Percentiles rank a stretch among this genome's conserved stretches.
Evolutionary conservation across 2,329 filamentous ascomycete species (phyloP).

Genomic region (Ophiosphaerella narmari): DNA sequence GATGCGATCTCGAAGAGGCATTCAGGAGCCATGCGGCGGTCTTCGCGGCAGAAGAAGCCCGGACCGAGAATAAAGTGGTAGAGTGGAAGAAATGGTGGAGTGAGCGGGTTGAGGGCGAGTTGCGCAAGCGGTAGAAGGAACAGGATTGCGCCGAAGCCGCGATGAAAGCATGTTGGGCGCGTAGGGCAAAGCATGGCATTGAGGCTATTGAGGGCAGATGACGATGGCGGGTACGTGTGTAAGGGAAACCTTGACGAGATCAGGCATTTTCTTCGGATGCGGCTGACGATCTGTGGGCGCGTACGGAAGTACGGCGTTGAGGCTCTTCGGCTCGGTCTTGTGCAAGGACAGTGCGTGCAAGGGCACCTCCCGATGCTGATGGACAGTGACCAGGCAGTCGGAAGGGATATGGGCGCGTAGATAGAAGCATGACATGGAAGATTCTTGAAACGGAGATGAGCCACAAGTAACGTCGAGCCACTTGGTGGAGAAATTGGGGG

Average conservation of each 20-base stretch:
- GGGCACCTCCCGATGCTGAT: slow-evolving; percentile 7
- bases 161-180: neutral
- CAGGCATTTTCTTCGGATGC: neutral
- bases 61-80: slow-evolving; percentile 70
- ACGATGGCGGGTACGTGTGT: slow-evolving; percentile 1
- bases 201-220: slow-evolving; percentile 1
- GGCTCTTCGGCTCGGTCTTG: neutral
- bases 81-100: slow-evolving; percentile 80
- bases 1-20: slow-evolving; percentile 83
- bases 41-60: slow-evolving; percentile 90
- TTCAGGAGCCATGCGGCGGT: slow-evolving; percentile 91
- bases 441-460: slow-evolving; percentile 28
- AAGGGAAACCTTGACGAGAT: slow-evolving; percentile 1
- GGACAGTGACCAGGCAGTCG: slow-evolving; percentile 2
- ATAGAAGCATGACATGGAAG: slow-evolving; percentile 25
- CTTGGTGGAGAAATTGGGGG: slow-evolving; percentile 8
- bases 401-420: slow-evolving; percentile 35
- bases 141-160: neutral
- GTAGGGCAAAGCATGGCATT: slow-evolving; percentile 6
- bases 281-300: slow-evolving; percentile 1
- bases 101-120: slow-evolving; percentile 52
- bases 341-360: neutral
- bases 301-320: slow-evolving; percentile 2
- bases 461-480: slow-evolving; percentile 15
- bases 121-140: slow-evolving; percentile 3